Base-by-base conservation (phyloP, 495 filamentous ascomycete species). In the Trichoderma gamsii region DNA sequence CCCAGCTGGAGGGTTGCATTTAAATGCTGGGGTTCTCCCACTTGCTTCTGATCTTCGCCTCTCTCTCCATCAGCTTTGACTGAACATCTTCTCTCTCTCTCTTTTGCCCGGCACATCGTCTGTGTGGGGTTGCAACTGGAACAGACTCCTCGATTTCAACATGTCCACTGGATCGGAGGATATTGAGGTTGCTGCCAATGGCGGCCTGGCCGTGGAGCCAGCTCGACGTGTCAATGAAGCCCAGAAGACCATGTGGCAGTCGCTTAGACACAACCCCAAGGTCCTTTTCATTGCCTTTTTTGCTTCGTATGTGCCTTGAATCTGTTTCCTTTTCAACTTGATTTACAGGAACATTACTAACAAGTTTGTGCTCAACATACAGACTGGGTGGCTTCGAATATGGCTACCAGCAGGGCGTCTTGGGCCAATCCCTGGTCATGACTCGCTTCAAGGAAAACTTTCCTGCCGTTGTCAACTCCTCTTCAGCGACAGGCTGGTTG, bases 351-450 rank as follows among this genome's bases (percentile, higher is more conserved):
- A n/a, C 44, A 5, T 49, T 16, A n/a, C 44, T 49, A 49, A 27
- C 51, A 13, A 18, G 13, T 61, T 29, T 7, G 8, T 32, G 44
- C 13, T 4, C 12, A 11, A 49, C 2, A 16, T 27, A 12, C 56
- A 79, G 77, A 13, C 76, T 81, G 49, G 79, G 80, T 67, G 80
- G 80, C 38, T 79, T 82, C 65, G 78, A 80, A 67, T 82, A 81
- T 78, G 80, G 80, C 41, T 82, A 82, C 68, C 79, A 81, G 64
- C 80, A 82, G 67, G 80, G 80, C 67, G 78, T 82, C 25, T 70
- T 82, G 0, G 77, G 78, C 38, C 78, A 81, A 61, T 76, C 77
- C 38, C 67, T 80, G 41, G 80, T 82, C 67, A 82, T 82, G 80
- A 69, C 69, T 11, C 73, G 74, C 0, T 82, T 82, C 71, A 78